These are phyloP conservation scores for Vanrija humicola DNA, from an alignment of 1,284 basidiomycete species.

Conservation along the genomic window DNA sequence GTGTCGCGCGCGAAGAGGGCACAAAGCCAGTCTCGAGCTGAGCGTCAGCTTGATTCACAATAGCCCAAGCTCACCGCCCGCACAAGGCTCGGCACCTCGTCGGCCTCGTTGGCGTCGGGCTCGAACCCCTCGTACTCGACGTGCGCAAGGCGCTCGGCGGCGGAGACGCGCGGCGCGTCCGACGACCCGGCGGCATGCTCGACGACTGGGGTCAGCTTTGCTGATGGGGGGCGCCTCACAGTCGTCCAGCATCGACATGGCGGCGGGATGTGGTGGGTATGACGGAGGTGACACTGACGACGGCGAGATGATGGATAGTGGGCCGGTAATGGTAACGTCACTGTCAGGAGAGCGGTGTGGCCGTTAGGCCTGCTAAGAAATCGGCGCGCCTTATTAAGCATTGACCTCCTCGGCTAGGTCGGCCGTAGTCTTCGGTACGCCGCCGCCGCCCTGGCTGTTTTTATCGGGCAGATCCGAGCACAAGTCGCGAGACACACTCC, in stretches of 20 bases:
- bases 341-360: not conserved
- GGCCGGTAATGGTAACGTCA: not conserved
- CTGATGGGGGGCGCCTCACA: conserved; percentile 56
- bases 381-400: too few species aligned
- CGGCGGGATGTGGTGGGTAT: not conserved
- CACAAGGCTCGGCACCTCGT: conserved; percentile 28
- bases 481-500: too few species aligned
- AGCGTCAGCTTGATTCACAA: conserved; percentile 4
- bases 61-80: conserved; percentile 22
- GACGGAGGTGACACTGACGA: not conserved
- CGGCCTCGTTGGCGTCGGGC: conserved; percentile 50
- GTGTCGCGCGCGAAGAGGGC: conserved; percentile 34
- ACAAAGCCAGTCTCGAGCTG: conserved; percentile 52
- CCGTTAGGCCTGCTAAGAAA: too few species aligned
- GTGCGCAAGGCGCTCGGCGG: conserved; percentile 53
- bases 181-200: conserved; percentile 67
- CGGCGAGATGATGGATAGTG: too few species aligned
- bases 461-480: too few species aligned
- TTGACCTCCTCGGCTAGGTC: too few species aligned
- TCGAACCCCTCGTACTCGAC: conserved; percentile 85
- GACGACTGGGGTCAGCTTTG: conserved; percentile 58
- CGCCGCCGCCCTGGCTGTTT: too few species aligned
- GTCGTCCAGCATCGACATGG: conserved; percentile 70
- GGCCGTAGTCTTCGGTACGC: too few species aligned
- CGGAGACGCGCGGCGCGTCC: conserved; percentile 19